Evolutionary conservation across 345 rosid genomes (phyloP).

Genomic region (Orychophragmus violaceus): DNA sequence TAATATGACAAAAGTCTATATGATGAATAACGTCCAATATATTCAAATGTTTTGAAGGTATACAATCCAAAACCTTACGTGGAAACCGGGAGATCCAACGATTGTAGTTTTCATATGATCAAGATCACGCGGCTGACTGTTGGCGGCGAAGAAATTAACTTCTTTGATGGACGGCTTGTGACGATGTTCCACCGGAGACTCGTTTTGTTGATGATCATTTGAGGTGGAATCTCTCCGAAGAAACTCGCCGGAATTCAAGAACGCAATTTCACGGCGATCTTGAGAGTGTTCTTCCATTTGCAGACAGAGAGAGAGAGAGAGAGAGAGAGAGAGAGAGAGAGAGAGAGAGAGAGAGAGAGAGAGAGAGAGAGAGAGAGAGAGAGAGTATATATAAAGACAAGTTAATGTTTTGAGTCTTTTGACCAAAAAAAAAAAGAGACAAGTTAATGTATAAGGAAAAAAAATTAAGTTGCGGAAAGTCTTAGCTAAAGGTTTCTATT

Average conservation of each 20-base stretch:
- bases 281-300: constrained; percentile 56
- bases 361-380: not conserved
- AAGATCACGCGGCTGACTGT: constrained; percentile 31
- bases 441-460: constrained; percentile 3
- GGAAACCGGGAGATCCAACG: constrained; percentile 35
- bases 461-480: constrained; percentile 18
- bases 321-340: not conserved
- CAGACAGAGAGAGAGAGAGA: not conserved
- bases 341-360: not conserved
- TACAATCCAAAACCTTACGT: constrained; percentile 44
- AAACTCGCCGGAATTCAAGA: constrained; percentile 51
- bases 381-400: constrained; percentile 11
- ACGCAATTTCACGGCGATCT: constrained; percentile 46
- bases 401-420: too few species aligned
- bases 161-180: constrained; percentile 45
- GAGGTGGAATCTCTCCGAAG: constrained; percentile 25
- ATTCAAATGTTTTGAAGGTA: not conserved
- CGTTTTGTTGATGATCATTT: constrained; percentile 20
- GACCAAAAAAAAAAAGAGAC: too few species aligned
- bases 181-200: constrained; percentile 15
- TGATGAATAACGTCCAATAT: not conserved
- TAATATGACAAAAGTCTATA: constrained; percentile 24
- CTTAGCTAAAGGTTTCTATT: constrained; percentile 31
- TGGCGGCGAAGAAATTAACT: constrained; percentile 71
- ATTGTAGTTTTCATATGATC: constrained; percentile 30